A percentile compares a stretch with the other conserved stretches of the same genome.
phyloP scores from a whole-genome alignment of 1,284 basidiomycete species.

The Sanguinoderma infundibulare region DNA sequence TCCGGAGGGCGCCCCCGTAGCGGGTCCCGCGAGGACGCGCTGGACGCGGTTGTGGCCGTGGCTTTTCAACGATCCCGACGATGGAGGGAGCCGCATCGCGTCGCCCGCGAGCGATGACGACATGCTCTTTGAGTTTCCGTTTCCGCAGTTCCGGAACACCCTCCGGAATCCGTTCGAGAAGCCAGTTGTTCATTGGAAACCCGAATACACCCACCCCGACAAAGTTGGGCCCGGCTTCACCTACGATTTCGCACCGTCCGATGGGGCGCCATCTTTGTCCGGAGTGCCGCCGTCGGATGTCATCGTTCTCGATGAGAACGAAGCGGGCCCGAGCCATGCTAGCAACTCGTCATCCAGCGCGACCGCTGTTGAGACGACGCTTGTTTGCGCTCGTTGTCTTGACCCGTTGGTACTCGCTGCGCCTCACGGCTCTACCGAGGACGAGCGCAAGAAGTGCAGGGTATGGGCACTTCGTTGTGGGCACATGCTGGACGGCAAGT shows the following conservation, averaged over 20 bases:
- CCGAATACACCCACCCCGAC: conserved; percentile 65
- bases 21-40: neutral
- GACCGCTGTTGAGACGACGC: conserved; percentile 35
- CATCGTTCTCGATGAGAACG: conserved; percentile 37
- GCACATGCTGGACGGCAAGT: conserved; percentile 78
- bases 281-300: conserved; percentile 39
- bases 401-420: conserved; percentile 54
- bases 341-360: conserved; percentile 19
- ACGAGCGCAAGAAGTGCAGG: conserved; percentile 43
- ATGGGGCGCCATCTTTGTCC: conserved; percentile 25
- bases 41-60: conserved; percentile 13
- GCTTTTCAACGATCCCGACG: neutral
- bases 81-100: neutral
- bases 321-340: conserved; percentile 21
- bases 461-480: conserved; percentile 77
- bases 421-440: conserved; percentile 36
- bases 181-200: conserved; percentile 46
- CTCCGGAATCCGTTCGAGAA: conserved; percentile 6
- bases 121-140: conserved; percentile 1
- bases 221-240: conserved; percentile 61
- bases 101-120: conserved; percentile 11
- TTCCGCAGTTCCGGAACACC: neutral
- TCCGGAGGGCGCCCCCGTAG: neutral
- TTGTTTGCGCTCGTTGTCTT: conserved; percentile 66
- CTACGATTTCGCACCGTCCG: conserved; percentile 56